Conservation (phyloP, 2,329 filamentous ascomycete species). For the Domatiomyces globalis region DNA sequence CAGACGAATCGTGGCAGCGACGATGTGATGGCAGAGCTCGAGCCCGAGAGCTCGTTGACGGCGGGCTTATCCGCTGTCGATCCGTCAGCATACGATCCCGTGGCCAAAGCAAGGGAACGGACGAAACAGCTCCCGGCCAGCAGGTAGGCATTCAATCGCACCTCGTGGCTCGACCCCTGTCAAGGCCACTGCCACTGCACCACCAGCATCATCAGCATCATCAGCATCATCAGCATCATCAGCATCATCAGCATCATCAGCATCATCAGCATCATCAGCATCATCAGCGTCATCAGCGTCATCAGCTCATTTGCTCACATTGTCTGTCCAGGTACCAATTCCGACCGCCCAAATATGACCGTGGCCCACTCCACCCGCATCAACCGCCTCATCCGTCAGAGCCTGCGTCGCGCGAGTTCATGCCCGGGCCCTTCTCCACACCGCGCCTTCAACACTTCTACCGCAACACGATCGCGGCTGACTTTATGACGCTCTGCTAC, state of each 20-base stretch:
- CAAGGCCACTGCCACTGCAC: neutral
- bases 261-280: neutral
- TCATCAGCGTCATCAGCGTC: no score
- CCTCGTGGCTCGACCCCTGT: neutral
- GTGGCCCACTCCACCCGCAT: constrained; percentile 82
- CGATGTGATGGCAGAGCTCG: constrained; percentile 6
- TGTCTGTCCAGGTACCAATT: constrained; percentile 66
- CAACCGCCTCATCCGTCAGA: constrained; percentile 79
- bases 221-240: neutral
- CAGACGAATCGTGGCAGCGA: constrained; percentile 9
- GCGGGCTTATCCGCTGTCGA: neutral
- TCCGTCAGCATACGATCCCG: constrained; percentile 32
- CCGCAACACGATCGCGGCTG: constrained; percentile 68
- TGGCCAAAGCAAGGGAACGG: constrained; percentile 32
- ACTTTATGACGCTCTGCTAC: constrained; percentile 82
- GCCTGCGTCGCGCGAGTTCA: constrained; percentile 72
- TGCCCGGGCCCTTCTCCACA: constrained; percentile 78
- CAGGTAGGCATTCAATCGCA: constrained; percentile 22
- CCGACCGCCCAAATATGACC: constrained; percentile 85
- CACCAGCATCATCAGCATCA: neutral
- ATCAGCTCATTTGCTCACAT: no score
- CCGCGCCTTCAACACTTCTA: constrained; percentile 84
- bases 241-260: neutral
- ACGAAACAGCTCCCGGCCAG: constrained; percentile 24
- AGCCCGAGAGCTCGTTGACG: constrained; percentile 1